phyloP scores from a whole-genome alignment of 257 asterid species.

The Rhazya stricta region DNA sequence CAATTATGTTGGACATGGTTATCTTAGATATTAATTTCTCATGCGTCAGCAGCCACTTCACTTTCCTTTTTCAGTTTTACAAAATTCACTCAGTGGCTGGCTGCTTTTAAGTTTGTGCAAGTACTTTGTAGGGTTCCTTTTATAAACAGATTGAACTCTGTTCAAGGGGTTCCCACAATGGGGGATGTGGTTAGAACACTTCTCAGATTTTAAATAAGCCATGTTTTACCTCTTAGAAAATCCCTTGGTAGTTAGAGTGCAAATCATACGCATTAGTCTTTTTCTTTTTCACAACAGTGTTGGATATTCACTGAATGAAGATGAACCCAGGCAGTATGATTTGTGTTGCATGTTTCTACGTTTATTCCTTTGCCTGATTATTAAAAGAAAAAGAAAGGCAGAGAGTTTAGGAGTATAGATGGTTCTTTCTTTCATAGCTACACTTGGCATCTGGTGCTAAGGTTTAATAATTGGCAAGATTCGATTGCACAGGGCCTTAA shows the following conservation, averaged over 20 bases:
- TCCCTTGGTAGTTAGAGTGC: not conserved
- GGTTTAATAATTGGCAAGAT: not conserved
- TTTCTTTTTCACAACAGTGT: not conserved
- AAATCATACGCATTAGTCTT: not conserved
- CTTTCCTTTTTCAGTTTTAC: not conserved
- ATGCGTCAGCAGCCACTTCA: not conserved
- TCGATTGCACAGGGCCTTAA: not conserved
- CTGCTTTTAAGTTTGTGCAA: not conserved
- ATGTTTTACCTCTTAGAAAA: conserved; percentile 6
- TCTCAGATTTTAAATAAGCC: not conserved
- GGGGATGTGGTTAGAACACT: not conserved
- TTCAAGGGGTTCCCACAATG: not conserved
- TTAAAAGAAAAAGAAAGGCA: not conserved
- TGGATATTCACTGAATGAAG: not conserved
- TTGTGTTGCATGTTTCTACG: not conserved
- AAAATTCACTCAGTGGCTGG: not conserved
- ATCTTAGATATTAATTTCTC: not conserved
- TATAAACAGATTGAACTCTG: not conserved
- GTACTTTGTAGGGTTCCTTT: not conserved
- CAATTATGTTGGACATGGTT: not conserved
- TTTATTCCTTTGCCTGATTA: not conserved
- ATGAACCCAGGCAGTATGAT: not conserved
- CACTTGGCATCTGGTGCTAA: not conserved
- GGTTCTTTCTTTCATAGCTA: not conserved
- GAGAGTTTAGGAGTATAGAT: not conserved